Evolutionary conservation across 768 basidiomycete species (phyloP).

Genomic region (Basidioascus undulatus): DNA sequence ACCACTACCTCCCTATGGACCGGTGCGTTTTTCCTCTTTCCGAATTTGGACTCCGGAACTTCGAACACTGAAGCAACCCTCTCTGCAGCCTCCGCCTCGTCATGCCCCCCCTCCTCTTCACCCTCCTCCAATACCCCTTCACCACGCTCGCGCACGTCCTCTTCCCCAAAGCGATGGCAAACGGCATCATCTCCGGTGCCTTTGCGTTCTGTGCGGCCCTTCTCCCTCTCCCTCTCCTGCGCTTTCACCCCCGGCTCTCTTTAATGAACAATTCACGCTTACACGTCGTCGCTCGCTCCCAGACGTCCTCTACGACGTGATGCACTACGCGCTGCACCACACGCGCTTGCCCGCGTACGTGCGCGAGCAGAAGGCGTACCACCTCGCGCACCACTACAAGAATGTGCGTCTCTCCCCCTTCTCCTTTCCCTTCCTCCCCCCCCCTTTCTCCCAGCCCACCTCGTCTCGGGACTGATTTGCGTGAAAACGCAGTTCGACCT

Average conservation of each 20-base stretch:
- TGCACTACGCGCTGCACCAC: conserved; percentile 89
- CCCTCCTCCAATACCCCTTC: conserved; percentile 53
- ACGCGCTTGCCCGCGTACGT: conserved; percentile 64
- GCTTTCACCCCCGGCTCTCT: conserved; percentile 4
- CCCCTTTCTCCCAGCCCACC: neutral
- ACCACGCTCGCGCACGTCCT: conserved; percentile 56
- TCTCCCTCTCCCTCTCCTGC: neutral
- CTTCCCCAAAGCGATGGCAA: conserved; percentile 64
- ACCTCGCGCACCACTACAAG: conserved; percentile 93
- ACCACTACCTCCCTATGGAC: conserved; percentile 96
- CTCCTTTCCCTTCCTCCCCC: neutral
- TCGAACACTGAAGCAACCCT: too few species aligned
- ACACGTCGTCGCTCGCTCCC: neutral
- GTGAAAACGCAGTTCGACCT: too few species aligned
- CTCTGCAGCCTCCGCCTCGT: conserved; percentile 70
- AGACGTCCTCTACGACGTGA: conserved; percentile 68
- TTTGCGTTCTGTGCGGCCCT: conserved; percentile 24
- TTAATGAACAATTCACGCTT: conserved; percentile 2
- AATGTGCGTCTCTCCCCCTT: conserved; percentile 23
- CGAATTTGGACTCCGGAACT: too few species aligned
- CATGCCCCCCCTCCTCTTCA: conserved; percentile 81
- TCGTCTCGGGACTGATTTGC: too few species aligned
- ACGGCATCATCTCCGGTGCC: conserved; percentile 70
- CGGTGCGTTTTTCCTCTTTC: conserved; percentile 25
- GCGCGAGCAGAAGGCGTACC: conserved; percentile 85